Base-by-base conservation (phyloP, 2,329 filamentous ascomycete species). In the Neocucurbitaria cava region DNA sequence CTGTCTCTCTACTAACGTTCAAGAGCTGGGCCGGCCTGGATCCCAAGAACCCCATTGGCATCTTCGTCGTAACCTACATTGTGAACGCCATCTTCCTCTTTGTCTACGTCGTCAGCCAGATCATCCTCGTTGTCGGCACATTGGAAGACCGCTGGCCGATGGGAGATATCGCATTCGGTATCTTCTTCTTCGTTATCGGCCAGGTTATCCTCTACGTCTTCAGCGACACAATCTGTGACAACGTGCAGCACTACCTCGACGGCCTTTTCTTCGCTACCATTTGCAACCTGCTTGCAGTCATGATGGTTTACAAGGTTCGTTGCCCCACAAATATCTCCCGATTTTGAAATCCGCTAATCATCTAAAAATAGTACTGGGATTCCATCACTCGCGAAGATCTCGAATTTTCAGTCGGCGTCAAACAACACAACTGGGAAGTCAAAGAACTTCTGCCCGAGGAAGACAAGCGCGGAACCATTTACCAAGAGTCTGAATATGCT, bases 231-330 rank as follows among this genome's bases (percentile, higher is more conserved):
- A 93, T 99, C 69, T 99, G 95, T 80, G 84, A 89, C 46, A 85
- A 86, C 42, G 87, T 93, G 35, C 88, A 91, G 77, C 95, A 99
- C 76, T 99, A 98, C 73, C 79, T 99, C 44, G 95, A 99, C 71
- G 94, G 94, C 0, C 79, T 98, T 43, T 96, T 98, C 80, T 93
- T 99, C 71, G 91, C 92, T 4, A 97, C 94, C 0, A 88, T 94
- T 50, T 95, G 92, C 81, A 99, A 99, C 73, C 79, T 99, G 40
- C 81, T 99, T 39, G 92, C 88, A 11, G 94, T 99, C 57, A 99
- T 99, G 95, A 99, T 98, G 95, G 88, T 99, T 33, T 99, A 99
- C 85, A 99, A 99, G 89, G 92, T 88, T 77, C 59, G 80, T 50
- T 11, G n/a, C 17, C 17, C 42, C 45, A 28, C 40, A 44, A 10